Evolutionary conservation across 257 asterid species (phyloP), one percentile per base, ranked within the genome.

Genomic region (Striga asiatica): DNA sequence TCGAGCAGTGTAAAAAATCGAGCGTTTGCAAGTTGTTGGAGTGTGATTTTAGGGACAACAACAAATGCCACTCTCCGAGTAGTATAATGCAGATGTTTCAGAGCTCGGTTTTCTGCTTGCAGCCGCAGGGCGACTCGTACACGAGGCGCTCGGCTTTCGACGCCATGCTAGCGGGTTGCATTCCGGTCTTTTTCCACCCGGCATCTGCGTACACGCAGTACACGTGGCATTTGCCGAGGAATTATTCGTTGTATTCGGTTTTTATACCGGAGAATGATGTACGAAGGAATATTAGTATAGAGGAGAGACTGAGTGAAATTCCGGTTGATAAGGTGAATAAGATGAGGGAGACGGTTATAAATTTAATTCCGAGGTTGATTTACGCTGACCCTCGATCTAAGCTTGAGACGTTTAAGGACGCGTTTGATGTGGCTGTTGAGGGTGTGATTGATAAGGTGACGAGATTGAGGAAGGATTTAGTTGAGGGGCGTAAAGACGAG

Each of bases 111-210:
- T 88, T 88, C 74, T 88, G 97, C 61, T 66, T 88, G 25, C 97
- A 88, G 64, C 97, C 97, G 45, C 91, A 75, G 61, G 97, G 97
- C 0, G 97, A 88, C 67, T 84, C 97, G 0, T 88, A 71, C 31
- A 84, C 97, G 1, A 80, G 97, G 64, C 78, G 97, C 78, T 88
- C 97, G 1, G 88, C 97, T 0, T 88, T 88, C 50, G 97, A 88
- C 58, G 71, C 95, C 19, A 82, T 88, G 68, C 66, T 88, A 50
- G 95, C 97, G 0, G 97, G 97, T 43, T 88, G 97, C 63, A 84
- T 88, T 69, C 97, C 97, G 0, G 94, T 88, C 31, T 88, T 88
- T 50, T 88, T 74, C 72, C 97, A 88, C 45, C 97, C 97, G 0
- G 95, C 68, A n/a, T 88, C 97, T 3, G 88, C 95, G 8, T 88